These are phyloP conservation scores for Candolleomyces eurysporus DNA, from an alignment of 768 basidiomycete genomes.

Conservation along the genomic window DNA sequence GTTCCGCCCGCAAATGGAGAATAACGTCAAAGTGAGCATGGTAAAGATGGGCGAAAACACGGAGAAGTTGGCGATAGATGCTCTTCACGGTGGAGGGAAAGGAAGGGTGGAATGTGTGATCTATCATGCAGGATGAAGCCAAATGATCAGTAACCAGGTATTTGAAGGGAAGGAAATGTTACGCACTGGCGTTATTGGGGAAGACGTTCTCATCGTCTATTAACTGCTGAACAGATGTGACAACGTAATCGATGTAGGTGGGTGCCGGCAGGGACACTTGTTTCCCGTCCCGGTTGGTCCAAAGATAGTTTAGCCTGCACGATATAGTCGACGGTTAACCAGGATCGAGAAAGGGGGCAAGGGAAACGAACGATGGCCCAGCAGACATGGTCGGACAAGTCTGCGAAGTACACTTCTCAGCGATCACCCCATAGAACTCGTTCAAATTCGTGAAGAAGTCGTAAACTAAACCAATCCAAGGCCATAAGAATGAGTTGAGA, in stretches of 20 bases:
- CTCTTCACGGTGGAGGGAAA: conserved; percentile 94
- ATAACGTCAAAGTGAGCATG: conserved; percentile 92
- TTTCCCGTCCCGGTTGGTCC: conserved; percentile 91
- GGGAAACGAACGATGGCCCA: conserved; percentile 69
- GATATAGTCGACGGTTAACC: background rate
- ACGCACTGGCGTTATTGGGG: conserved; percentile 90
- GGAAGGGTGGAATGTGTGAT: conserved; percentile 82
- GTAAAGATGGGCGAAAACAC: conserved; percentile 98
- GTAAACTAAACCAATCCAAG: conserved; percentile 58
- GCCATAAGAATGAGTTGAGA: background rate
- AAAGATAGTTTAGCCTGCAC: conserved; percentile 83
- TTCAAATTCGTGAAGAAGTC: conserved; percentile 98
- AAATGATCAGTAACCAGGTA: background rate
- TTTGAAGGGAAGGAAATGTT: background rate
- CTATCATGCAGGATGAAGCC: conserved; percentile 33
- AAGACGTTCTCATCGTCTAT: conserved; percentile 93
- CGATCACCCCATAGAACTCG: conserved; percentile 90
- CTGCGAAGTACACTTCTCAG: conserved; percentile 85
- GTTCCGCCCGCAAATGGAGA: conserved; percentile 91
- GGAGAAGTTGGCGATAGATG: conserved; percentile 93
- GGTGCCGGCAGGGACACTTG: conserved; percentile 87
- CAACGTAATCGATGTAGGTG: conserved; percentile 96
- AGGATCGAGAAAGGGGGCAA: background rate
- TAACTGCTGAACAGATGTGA: conserved; percentile 94
- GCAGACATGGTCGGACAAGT: conserved; percentile 94